Evolutionary conservation across 2,329 filamentous ascomycete genomes (phyloP).

Genomic region (Pseudogymnoascus sp.): DNA sequence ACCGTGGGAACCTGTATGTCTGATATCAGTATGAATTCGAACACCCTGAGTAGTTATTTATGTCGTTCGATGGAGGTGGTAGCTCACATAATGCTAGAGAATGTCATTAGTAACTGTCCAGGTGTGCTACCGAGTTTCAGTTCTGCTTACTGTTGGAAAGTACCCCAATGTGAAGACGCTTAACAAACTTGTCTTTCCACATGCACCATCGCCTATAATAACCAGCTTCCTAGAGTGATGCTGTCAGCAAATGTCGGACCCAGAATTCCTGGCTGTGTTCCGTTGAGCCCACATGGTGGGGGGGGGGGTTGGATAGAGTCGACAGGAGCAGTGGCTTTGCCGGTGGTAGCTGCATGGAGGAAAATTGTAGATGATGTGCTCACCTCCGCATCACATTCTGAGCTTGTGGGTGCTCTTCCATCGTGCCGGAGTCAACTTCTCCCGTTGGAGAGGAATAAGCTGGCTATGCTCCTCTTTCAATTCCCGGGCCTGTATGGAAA

Average conservation of each 20-base stretch:
- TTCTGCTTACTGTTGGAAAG: conserved; percentile 78
- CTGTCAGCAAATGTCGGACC: not conserved
- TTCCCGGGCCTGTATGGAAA: not conserved
- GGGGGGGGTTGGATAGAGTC: too few species aligned
- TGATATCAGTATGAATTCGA: conserved; percentile 12
- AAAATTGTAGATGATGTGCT: conserved; percentile 14
- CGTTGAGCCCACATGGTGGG: not conserved
- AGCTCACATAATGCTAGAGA: conserved; percentile 37
- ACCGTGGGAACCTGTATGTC: conserved; percentile 76
- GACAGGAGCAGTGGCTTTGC: not conserved
- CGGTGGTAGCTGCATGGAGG: not conserved
- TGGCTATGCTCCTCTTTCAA: not conserved
- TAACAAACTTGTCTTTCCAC: conserved; percentile 93
- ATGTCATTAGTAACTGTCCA: conserved; percentile 9
- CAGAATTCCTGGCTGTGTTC: not conserved
- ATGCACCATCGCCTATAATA: conserved; percentile 95
- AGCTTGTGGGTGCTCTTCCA: conserved; percentile 25
- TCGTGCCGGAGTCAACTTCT: conserved; percentile 13
- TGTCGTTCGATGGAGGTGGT: not conserved
- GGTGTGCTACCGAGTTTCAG: not conserved
- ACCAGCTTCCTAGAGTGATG: conserved; percentile 69
- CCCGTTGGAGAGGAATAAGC: not conserved
- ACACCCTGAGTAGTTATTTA: conserved; percentile 15
- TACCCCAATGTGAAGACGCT: conserved; percentile 98
- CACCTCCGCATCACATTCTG: conserved; percentile 41